phyloP scores from a whole-genome alignment of 2,329 filamentous ascomycete species.

The Zymoseptoria passerinii region DNA sequence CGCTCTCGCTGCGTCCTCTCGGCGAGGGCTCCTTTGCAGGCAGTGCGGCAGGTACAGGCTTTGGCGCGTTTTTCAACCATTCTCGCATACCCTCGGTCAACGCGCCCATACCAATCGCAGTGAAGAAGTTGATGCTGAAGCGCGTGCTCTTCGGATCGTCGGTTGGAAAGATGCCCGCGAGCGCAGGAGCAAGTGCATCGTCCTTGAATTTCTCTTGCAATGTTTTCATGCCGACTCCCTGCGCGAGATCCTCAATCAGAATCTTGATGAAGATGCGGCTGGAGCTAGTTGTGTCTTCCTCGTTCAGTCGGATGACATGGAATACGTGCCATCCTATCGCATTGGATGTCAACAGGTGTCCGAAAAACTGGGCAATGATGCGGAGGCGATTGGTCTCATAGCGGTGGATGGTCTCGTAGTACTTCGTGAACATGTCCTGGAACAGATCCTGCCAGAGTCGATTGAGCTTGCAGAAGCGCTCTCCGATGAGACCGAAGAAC shows the following conservation, averaged over 20 bases:
- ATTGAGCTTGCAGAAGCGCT: conserved; percentile 93
- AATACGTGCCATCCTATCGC: conserved; percentile 89
- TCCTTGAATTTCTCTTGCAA: conserved; percentile 70
- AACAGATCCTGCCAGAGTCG: conserved; percentile 90
- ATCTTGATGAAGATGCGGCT: conserved; percentile 99
- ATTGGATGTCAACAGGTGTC: conserved; percentile 78
- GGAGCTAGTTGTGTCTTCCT: conserved; percentile 93
- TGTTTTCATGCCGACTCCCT: conserved; percentile 76
- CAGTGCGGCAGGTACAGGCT: conserved; percentile 66
- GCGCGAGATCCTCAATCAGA: conserved; percentile 81
- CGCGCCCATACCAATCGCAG: conserved; percentile 89
- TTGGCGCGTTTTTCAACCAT: conserved; percentile 79
- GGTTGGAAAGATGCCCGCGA: conserved; percentile 80
- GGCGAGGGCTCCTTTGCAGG: conserved; percentile 39
- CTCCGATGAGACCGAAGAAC: conserved; percentile 89
- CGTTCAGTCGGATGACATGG: conserved; percentile 77
- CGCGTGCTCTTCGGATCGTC: conserved; percentile 85
- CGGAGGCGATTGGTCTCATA: conserved; percentile 92
- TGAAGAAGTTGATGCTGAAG: conserved; percentile 99
- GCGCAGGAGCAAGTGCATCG: conserved; percentile 65
- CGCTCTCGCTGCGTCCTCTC: conserved; percentile 48
- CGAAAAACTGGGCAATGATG: conserved; percentile 92
- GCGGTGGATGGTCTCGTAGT: conserved; percentile 95
- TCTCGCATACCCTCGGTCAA: conserved; percentile 95
- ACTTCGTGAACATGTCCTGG: conserved; percentile 79